These are phyloP conservation scores for Volvox reticuliferus DNA, from an alignment of 139 green algal species.

Conservation along the genomic window DNA sequence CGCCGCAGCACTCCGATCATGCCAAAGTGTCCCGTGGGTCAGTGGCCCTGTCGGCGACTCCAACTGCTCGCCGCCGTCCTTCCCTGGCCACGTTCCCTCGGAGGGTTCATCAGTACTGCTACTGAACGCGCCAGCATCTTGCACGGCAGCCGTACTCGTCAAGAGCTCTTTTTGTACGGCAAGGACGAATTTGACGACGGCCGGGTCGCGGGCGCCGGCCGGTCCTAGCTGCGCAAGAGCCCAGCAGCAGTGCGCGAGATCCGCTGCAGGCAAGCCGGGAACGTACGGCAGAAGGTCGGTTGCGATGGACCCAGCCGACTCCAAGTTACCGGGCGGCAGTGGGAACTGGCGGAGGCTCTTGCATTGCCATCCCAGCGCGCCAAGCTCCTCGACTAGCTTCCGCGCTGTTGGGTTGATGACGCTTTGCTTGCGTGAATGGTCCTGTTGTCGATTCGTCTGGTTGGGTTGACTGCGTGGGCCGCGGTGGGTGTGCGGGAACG, in stretches of 20 bases:
- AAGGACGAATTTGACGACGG: neutral
- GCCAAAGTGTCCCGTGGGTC: neutral
- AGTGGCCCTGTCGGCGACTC: no score
- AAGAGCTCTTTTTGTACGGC: neutral
- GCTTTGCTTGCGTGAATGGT: neutral
- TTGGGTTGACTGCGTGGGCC: neutral
- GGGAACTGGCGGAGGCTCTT: neutral
- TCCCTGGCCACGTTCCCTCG: no score
- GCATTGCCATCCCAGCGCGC: neutral
- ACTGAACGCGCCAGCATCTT: no score
- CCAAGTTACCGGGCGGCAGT: neutral
- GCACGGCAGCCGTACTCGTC: neutral
- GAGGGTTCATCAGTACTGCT: no score
- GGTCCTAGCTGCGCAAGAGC: neutral
- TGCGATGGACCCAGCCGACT: neutral
- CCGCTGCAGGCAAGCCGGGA: neutral
- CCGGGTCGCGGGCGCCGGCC: neutral
- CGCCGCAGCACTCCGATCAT: neutral
- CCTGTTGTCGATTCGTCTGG: neutral
- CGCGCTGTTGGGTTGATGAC: neutral
- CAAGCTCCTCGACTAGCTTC: constrained; percentile 8
- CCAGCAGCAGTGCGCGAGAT: constrained; percentile 24
- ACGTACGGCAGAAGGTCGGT: neutral
- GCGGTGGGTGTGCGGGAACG: neutral
- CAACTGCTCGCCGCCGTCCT: no score